Evolutionary conservation across 129 eudicot genomes (phyloP).

Genomic region (Flaveria linearis): DNA sequence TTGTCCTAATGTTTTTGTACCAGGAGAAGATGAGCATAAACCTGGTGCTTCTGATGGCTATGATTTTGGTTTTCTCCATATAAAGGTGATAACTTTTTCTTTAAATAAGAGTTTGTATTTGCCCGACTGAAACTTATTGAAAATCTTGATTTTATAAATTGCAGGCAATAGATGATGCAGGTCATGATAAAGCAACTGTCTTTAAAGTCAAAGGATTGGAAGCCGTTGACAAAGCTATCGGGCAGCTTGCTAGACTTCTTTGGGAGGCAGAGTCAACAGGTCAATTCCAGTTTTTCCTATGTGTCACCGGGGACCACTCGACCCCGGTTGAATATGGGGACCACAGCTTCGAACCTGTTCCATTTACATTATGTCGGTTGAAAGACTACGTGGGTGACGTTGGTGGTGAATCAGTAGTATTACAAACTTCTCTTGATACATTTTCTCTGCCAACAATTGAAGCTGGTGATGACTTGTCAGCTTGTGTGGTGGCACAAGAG

Average conservation of each 20-base stretch:
- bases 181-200: slow-evolving; percentile 91
- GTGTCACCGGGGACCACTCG: slow-evolving; percentile 95
- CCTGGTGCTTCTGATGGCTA: slow-evolving; percentile 82
- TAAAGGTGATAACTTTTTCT: slow-evolving; percentile 49
- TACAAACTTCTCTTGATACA: slow-evolving; percentile 64
- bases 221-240: slow-evolving; percentile 87
- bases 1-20: slow-evolving; percentile 87
- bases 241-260: slow-evolving; percentile 87
- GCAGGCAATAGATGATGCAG: slow-evolving; percentile 98
- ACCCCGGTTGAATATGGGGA: slow-evolving; percentile 98
- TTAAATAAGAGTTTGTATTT: neutral
- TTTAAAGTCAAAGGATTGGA: slow-evolving; percentile 92
- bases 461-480: slow-evolving; percentile 57
- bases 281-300: slow-evolving; percentile 59
- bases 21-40: slow-evolving; percentile 89
- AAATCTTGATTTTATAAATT: slow-evolving; percentile 15
- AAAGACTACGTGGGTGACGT: slow-evolving; percentile 78
- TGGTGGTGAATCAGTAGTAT: slow-evolving; percentile 66
- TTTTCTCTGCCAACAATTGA: slow-evolving; percentile 71
- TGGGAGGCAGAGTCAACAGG: slow-evolving; percentile 81
- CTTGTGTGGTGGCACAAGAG: slow-evolving; percentile 28
- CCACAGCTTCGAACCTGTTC: slow-evolving; percentile 96
- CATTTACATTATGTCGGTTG: slow-evolving; percentile 72
- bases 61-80: slow-evolving; percentile 95
- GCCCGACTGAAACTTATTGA: slow-evolving; percentile 5